These are phyloP conservation scores for Eremothecium coryli DNA, from an alignment of 1,139 yeast genomes.

Conservation along the genomic window DNA sequence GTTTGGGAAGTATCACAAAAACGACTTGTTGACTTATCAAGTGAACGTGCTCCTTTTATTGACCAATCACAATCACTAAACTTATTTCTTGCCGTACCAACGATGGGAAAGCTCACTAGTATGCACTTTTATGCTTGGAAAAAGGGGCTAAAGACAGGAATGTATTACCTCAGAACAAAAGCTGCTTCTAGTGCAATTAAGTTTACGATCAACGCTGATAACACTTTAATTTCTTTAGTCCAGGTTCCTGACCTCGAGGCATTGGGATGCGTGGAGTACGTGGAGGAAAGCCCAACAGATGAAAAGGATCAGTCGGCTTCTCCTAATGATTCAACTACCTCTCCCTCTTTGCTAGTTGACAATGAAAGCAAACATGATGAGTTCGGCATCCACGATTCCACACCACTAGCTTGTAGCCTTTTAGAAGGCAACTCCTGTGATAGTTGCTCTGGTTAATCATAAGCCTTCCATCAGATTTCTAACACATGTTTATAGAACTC, in stretches of 20 bases:
- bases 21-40: constrained; percentile 83
- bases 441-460: constrained; percentile 13
- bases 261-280: neutral
- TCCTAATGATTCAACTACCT: neutral
- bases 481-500: too few relatives aligned
- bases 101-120: constrained; percentile 83
- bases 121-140: constrained; percentile 98
- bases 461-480: too few relatives aligned
- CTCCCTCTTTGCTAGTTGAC: too few relatives aligned
- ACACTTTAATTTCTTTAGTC: constrained; percentile 6
- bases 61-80: constrained; percentile 92
- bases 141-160: constrained; percentile 94
- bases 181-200: constrained; percentile 90
- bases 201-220: constrained; percentile 50
- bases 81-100: constrained; percentile 69
- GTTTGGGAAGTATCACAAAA: constrained; percentile 96
- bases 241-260: neutral
- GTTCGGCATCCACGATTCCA: constrained; percentile 11
- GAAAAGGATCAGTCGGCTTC: neutral
- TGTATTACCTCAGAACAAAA: constrained; percentile 92
- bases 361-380: constrained; percentile 6
- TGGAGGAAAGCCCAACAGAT: neutral
- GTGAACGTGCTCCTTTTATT: constrained; percentile 84
- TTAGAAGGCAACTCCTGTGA: constrained; percentile 8
- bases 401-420: constrained; percentile 9